A percentile compares a stretch with the other conserved stretches of the same genome.
Conservation (phyloP, 306 rosid genomes). For the Arachis hypogaea region DNA sequence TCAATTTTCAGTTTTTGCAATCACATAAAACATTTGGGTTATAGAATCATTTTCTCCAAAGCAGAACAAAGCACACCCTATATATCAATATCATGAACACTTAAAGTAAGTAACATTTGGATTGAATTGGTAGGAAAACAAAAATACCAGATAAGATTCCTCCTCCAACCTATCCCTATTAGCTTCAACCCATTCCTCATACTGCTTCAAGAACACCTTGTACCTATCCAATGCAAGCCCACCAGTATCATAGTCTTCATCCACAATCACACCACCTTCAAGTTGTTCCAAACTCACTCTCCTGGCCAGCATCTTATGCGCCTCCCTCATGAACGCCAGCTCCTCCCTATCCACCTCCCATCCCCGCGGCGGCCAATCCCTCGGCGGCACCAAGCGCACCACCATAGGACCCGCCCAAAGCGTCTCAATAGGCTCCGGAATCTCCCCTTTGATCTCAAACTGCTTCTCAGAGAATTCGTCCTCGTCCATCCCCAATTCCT, state of each 20-base stretch:
- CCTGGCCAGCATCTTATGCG: conserved; percentile 67
- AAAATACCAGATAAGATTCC: conserved; percentile 80
- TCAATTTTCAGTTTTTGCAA: no score
- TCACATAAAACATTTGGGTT: no score
- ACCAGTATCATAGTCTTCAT: conserved; percentile 49
- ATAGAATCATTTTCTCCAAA: no score
- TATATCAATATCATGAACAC: not conserved
- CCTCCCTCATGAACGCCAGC: conserved; percentile 77
- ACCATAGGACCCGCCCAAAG: conserved; percentile 71
- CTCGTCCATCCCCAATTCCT: conserved; percentile 83
- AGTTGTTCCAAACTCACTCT: conserved; percentile 65
- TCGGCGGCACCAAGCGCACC: conserved; percentile 67
- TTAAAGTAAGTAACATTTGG: not conserved
- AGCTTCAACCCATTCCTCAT: conserved; percentile 78
- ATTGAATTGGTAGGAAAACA: conserved; percentile 3
- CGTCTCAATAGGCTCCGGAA: conserved; percentile 74
- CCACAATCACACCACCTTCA: conserved; percentile 29
- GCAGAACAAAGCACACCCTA: no score
- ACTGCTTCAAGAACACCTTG: conserved; percentile 87
- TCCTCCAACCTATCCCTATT: conserved; percentile 83
- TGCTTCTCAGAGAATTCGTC: conserved; percentile 69
- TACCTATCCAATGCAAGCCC: conserved; percentile 79
- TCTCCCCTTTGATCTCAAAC: conserved; percentile 77
- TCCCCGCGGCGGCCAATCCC: conserved; percentile 97
- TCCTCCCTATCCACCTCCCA: conserved; percentile 90